phyloP scores from a whole-genome alignment of 176 grass and related monocot species.

The Triticum dicoccoides region DNA sequence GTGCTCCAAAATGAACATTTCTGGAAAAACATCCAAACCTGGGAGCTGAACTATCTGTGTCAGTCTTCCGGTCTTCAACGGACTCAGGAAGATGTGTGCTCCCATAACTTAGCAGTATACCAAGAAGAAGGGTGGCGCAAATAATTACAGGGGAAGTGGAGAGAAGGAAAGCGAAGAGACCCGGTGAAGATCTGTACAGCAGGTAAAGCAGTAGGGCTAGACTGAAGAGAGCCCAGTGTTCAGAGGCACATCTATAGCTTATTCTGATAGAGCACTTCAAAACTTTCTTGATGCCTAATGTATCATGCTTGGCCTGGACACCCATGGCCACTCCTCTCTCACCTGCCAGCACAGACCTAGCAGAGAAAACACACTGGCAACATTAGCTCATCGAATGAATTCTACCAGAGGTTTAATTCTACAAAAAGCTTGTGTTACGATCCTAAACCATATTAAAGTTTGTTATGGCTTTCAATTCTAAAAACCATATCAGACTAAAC shows the following conservation, averaged over 20 bases:
- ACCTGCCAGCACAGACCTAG: not conserved
- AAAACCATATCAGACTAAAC: not conserved
- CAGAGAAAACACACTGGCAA: not conserved
- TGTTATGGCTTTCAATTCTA: not conserved
- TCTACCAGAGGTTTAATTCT: not conserved
- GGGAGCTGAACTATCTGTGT: conserved; percentile 3
- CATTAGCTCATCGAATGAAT: not conserved
- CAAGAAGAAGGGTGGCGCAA: conserved; percentile 71
- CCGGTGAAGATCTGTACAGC: conserved; percentile 48
- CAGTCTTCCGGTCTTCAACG: conserved; percentile 4
- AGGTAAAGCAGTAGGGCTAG: conserved; percentile 48
- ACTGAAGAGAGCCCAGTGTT: conserved; percentile 43
- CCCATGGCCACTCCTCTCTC: conserved; percentile 21
- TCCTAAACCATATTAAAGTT: not conserved
- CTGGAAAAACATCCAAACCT: conserved; percentile 22
- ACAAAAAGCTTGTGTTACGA: not conserved
- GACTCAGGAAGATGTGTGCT: conserved; percentile 38
- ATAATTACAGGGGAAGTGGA: conserved; percentile 59
- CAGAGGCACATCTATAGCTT: conserved; percentile 45
- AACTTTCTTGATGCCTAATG: conserved; percentile 25
- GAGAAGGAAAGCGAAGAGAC: conserved; percentile 52
- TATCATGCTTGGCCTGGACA: conserved; percentile 6
- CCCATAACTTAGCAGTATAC: conserved; percentile 49
- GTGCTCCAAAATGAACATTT: conserved; percentile 23
- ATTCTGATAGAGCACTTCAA: conserved; percentile 40